A percentile compares a stretch with the other conserved stretches of the same genome.
phyloP scores from a whole-genome alignment of 1,139 yeast genomes.

The Diutina catenulata region DNA sequence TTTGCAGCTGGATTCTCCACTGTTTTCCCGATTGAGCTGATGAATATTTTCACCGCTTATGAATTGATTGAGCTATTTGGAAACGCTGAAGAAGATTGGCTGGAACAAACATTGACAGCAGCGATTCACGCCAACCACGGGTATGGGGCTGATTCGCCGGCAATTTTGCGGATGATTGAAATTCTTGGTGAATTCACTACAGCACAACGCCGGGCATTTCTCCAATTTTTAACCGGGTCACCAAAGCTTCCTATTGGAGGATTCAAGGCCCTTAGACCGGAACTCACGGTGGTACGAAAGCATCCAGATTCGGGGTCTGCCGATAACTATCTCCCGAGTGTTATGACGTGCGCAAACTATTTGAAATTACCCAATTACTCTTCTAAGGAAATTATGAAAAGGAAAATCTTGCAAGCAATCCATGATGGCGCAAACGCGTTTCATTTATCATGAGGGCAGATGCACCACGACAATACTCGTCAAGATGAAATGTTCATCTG shows the following conservation, averaged over 20 bases:
- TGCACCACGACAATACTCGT: too few relatives aligned
- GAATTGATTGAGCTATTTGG: conserved; percentile 26
- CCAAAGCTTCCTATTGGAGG: conserved; percentile 94
- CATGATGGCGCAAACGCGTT: conserved; percentile 87
- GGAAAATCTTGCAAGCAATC: conserved; percentile 57
- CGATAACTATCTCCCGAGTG: conserved; percentile 91
- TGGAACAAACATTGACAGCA: conserved; percentile 43
- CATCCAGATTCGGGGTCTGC: conserved; percentile 58
- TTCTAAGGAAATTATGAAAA: conserved; percentile 43
- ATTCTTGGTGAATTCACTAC: conserved; percentile 43
- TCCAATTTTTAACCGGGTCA: conserved; percentile 88
- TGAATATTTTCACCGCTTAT: conserved; percentile 26
- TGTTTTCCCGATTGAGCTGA: conserved; percentile 79
- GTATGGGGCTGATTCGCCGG: conserved; percentile 56
- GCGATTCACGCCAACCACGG: conserved; percentile 87
- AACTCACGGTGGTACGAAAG: conserved; percentile 78
- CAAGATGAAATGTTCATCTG: too few relatives aligned
- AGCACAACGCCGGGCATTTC: conserved; percentile 54
- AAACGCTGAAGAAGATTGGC: conserved; percentile 82
- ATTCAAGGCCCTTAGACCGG: conserved; percentile 71
- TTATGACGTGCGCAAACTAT: conserved; percentile 97
- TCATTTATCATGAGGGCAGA: conserved; percentile 58
- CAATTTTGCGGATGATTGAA: conserved; percentile 47
- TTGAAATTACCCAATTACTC: conserved; percentile 81
- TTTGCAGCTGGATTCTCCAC: conserved; percentile 75